Evolutionary conservation across 2,329 filamentous ascomycete genomes (phyloP), one percentile per base, ranked within the genome.

Genomic region (Clathrospora elynae): DNA sequence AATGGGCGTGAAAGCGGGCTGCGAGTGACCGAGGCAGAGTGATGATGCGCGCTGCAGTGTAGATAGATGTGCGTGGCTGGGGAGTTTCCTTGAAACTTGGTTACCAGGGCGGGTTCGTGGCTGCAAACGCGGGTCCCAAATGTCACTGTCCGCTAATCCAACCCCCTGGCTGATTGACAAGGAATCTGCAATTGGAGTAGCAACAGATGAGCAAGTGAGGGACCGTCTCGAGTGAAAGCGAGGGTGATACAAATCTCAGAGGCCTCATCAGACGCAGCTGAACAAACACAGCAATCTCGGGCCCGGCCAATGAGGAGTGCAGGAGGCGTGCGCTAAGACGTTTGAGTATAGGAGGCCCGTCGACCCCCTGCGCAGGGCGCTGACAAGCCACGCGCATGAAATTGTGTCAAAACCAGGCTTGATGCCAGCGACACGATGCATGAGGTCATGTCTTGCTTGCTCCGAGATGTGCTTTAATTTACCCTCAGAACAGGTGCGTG

Each of bases 11-110:
- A 39, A 29, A 19, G 46, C 25, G 51, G 31, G 36, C 26, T 35
- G 45, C 31, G 23, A 42, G 46, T 42, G 36, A 19, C 16, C 13
- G 11, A 18, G 35, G 37, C 35, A 39, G 51, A 55, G 44, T 49
- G 51, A 51, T 55, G 52, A 56, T 58, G 51, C 47, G 50, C 44
- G 49, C 46, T 45, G 52, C 43, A 51, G 51, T 35, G 53, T 47
- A 36, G 42, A 41, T 42, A 39, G 25, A 14, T 13, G 5, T 25
- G 46, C 46, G 53, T 45, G 46, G 51, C 49, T 55, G 53, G 53
- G 45, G 16, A 44, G 38, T 37, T 36, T 41, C 35, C 36, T 35
- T 49, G 51, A 52, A 55, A 53, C 53, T 28, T 49, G 42, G 42
- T 51, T 41, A 46, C 53, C 35, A 46, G 45, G 43, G 44, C 41